Percentiles rank a stretch among this genome's conserved stretches.
phyloP scores from a whole-genome alignment of 441 rosid species.

The Bocquillonia castaneifolia region DNA sequence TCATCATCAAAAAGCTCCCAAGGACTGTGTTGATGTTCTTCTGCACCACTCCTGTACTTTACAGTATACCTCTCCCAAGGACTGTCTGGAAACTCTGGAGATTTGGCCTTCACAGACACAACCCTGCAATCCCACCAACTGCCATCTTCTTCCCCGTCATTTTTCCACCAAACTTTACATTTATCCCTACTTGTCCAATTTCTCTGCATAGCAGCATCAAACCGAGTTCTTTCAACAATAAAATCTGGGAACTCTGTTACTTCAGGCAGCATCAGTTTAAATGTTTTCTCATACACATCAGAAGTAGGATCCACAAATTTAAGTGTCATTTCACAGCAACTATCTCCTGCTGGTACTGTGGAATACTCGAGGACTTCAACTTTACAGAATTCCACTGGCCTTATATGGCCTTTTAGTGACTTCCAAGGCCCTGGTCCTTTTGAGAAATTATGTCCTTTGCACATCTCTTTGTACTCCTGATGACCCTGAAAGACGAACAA shows the following conservation, averaged over 20 bases:
- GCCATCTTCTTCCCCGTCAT: conserved; percentile 82
- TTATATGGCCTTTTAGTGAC: conserved; percentile 51
- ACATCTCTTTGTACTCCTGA: conserved; percentile 55
- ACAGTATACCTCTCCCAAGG: conserved; percentile 94
- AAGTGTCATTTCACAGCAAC: conserved; percentile 95
- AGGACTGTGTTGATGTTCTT: conserved; percentile 84
- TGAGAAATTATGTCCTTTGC: conserved; percentile 25
- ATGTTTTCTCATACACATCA: conserved; percentile 42
- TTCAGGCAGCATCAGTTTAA: conserved; percentile 78
- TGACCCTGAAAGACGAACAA: conserved; percentile 70
- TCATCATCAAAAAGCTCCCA: conserved; percentile 96
- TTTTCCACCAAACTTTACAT: conserved; percentile 97
- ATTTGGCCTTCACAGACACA: conserved; percentile 62
- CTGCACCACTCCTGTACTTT: conserved; percentile 66
- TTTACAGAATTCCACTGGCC: conserved; percentile 81
- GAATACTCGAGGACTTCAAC: conserved; percentile 80
- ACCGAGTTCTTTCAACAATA: conserved; percentile 90
- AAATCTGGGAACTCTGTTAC: conserved; percentile 88
- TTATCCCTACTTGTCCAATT: conserved; percentile 90
- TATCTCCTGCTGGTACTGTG: conserved; percentile 83
- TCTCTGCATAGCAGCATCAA: conserved; percentile 67
- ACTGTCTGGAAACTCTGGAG: conserved; percentile 76
- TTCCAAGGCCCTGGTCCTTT: conserved; percentile 76
- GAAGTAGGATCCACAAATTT: conserved; percentile 70
- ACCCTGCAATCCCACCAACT: conserved; percentile 97